Evolutionary conservation across 2,329 filamentous ascomycete genomes (phyloP).

Genomic region (Diaporthe vaccinii): DNA sequence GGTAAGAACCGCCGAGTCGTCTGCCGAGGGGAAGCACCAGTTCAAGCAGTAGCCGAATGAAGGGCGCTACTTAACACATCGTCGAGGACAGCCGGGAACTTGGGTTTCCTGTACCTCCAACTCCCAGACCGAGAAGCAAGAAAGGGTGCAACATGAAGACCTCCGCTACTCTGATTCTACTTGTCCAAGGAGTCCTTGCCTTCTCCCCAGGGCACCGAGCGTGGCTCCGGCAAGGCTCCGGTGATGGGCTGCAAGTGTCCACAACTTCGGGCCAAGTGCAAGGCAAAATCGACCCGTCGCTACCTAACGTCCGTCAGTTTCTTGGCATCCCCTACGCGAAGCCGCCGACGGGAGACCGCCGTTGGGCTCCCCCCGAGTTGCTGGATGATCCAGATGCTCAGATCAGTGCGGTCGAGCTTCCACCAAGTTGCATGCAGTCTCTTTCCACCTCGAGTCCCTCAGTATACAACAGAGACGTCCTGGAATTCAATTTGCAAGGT

Average conservation of each 20-base stretch:
- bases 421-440: constrained; percentile 17
- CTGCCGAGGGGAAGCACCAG: neutral
- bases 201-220: neutral
- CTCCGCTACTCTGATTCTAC: neutral
- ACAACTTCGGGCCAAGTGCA: constrained; percentile 6
- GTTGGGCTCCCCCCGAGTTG: constrained; percentile 32
- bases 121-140: neutral
- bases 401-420: constrained; percentile 10
- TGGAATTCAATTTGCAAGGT: constrained; percentile 15
- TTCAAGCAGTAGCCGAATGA: neutral
- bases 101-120: neutral
- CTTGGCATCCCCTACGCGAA: constrained; percentile 33
- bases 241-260: neutral
- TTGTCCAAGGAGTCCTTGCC: neutral
- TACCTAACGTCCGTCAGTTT: constrained; percentile 21
- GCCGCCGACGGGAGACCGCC: constrained; percentile 32
- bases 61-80: neutral
- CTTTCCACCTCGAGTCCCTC: constrained; percentile 20
- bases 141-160: neutral
- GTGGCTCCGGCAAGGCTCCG: neutral
- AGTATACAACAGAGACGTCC: constrained; percentile 9
- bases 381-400: constrained; percentile 14
- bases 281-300: neutral
- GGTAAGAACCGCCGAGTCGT: constrained; percentile 16
- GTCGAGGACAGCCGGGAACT: neutral